These are phyloP conservation scores for Dothiorella sarmentorum DNA, from an alignment of 2,329 filamentous ascomycete species.

Conservation along the genomic window DNA sequence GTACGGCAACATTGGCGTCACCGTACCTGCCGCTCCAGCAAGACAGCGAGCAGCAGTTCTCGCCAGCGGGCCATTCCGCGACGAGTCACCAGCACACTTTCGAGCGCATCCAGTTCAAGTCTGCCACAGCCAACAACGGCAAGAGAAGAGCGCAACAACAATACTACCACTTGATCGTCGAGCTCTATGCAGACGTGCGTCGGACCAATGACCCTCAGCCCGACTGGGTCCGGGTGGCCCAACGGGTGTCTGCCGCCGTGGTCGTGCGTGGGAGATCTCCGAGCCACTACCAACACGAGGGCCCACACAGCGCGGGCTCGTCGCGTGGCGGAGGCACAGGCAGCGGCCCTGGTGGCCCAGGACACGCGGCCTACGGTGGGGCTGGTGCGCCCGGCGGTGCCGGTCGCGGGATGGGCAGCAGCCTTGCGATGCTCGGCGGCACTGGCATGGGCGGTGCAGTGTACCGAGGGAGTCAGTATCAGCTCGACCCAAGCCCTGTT, in stretches of 20 bases:
- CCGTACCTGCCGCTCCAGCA: constrained; percentile 44
- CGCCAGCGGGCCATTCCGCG: constrained; percentile 32
- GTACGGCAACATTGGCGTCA: constrained; percentile 30
- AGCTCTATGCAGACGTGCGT: constrained; percentile 47
- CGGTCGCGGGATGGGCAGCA: constrained; percentile 38
- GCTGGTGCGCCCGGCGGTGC: constrained; percentile 42
- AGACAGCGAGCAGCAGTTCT: constrained; percentile 28
- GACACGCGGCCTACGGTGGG: constrained; percentile 23
- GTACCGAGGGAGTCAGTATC: constrained; percentile 36
- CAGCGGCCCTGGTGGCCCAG: constrained; percentile 51
- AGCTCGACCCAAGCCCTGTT: constrained; percentile 37
- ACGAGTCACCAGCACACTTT: constrained; percentile 59
- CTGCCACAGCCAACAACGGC: constrained; percentile 89
- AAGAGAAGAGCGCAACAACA: constrained; percentile 87
- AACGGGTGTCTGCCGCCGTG: constrained; percentile 35
- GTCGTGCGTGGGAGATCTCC: constrained; percentile 41
- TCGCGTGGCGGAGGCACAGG: constrained; percentile 56
- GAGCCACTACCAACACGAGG: constrained; percentile 47
- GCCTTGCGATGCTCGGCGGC: constrained; percentile 31
- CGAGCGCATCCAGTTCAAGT: constrained; percentile 91
- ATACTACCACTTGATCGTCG: constrained; percentile 86
- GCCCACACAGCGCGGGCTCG: constrained; percentile 37
- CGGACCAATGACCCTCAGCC: constrained; percentile 28
- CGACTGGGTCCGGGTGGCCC: constrained; percentile 37
- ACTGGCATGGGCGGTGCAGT: constrained; percentile 31